Evolutionary conservation across 306 rosid genomes (phyloP), one percentile per base, ranked within the genome.

Genomic region (Begonia masoniana): DNA sequence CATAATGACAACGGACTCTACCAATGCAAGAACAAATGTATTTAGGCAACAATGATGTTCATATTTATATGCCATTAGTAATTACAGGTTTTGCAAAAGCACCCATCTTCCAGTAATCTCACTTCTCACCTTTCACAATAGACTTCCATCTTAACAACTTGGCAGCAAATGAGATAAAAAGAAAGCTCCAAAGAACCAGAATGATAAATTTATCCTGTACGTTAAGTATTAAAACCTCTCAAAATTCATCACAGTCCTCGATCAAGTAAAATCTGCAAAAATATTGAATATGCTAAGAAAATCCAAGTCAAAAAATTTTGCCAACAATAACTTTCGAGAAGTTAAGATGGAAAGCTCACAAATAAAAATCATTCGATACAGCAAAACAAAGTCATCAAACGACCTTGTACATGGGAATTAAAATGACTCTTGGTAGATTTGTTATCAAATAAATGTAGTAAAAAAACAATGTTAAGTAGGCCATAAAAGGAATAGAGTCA

Each of bases 1-100:
- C 80, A 89, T 76, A 68, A 89, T 71, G 52, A 89, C 63, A 36
- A 89, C 83, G 41, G 87, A 80, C 72, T 89, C 94, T 89, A 87
- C 47, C 50, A 55, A 66, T 62, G 42, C 60, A 70, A 15, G 63
- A 14, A 12, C 24, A 19, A 43, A 41, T 13, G 17, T 54, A 53
- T 24, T 31, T 31, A 52, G 68, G 41, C 10, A 24, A 48, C 43
- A 61, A 68, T 45, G n/a, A 45, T 45, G 49, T 45, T 7, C 49
- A 45, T 11, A 6, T 45, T 11, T 45, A 45, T 11, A 12, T 10
- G 39, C 39, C 9, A 43, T 3, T 43, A 10, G n/a, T 45, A n/a
- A n/a, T 47, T 13, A 68, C 41, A 45, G 51, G 12, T 49, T 56
- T 57, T 63, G 36, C 58, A 21, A 62, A 21, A 71, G 49, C 48